Base-by-base conservation (phyloP, 257 asterid genomes). In the Solanum clarkiae region DNA sequence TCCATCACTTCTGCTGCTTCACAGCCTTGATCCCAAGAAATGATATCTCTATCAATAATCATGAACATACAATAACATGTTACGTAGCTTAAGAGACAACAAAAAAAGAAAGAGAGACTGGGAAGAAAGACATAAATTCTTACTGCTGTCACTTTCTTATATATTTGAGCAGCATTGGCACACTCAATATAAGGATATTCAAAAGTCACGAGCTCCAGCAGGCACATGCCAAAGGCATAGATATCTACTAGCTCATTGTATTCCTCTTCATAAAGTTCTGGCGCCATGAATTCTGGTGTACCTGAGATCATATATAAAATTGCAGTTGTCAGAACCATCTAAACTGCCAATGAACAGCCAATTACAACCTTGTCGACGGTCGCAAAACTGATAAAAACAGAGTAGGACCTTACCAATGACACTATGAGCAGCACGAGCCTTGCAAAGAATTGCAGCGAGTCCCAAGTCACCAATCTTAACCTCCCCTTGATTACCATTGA, bases 211-310 rank as follows among this genome's bases (percentile, higher is more conserved):
- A 95, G 91, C 93, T 95, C 99, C 92, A 95, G 90, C 92, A 95
- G 91, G 90, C 97, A 95, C 99, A 95, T 95, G 60, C 99, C 99
- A 86, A 95, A 95, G 81, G 99, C 99, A 90, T 95, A 95, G 82
- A 95, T 91, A 88, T 95, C 99, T 17, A 95, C 98, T 36, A 95
- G 98, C 90, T 95, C 99, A 88, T 94, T 93, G 87, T 95, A 95
- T 84, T 95, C 94, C 91, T 95, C 99, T 92, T 95, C 99, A 55
- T 95, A 95, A 59, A 95, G 93, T 91, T 95, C 99, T 0, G 99
- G 99, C 26, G 99, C 99, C 99, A 94, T 95, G 90, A 95, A 95
- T 85, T 95, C 98, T 51, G 99, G 99, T 24, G 99, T 95, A 82
- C 99, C 99, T 95, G 86, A 80, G 68, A 87, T 59, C 87, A 79